Evolutionary conservation across 768 basidiomycete genomes (phyloP), one percentile per base, ranked within the genome.

Genomic region (Mycena leptocephala): DNA sequence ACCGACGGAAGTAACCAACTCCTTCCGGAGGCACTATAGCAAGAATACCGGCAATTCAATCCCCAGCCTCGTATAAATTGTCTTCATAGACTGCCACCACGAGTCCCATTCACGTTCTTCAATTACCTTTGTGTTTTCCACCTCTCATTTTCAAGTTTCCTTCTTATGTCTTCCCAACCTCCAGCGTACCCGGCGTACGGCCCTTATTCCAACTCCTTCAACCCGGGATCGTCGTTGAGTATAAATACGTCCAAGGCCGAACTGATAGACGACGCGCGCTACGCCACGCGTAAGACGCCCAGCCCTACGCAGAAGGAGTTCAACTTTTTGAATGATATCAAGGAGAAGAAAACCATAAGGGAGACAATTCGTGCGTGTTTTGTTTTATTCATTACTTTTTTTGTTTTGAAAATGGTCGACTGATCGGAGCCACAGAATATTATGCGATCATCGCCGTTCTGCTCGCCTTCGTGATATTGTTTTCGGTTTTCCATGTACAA

Each of bases 401-500:
- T n/a, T 48, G n/a, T n/a, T 14, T 28, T n/a, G 11, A 7, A 14
- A 10, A 37, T 5, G 24, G 10, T n/a, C 18, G 28, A 5, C 9
- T 8, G 30, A 55, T 18, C 10, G 56, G 62, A 37, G 18, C 14
- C 14, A 2, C 43, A 79, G 79, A 82, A n/a, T 80, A 78, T 55
- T 85, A 81, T 32, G 79, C 85, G 2, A 76, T 83, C 10, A 73
- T 79, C 13, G 63, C 84, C 28, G 35, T 91, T 35, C 48, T 85
- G 63, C 46, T 85, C 58, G 82, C 83, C 55, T n/a, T 87, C 4
- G 81, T 83, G 11, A 78, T 82, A 7, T 85, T 91, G 65, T 83
- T 90, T 74, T 80, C 84, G 13, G 78, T 89, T 10, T 88, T 89
- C 69, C 86, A 91, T 74, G 82, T 85, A 28, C 80, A 89, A 80